Evolutionary conservation across 371 early-diverging fungal genomes (phyloP).

Genomic region (Zopfochytrium polystomum): DNA sequence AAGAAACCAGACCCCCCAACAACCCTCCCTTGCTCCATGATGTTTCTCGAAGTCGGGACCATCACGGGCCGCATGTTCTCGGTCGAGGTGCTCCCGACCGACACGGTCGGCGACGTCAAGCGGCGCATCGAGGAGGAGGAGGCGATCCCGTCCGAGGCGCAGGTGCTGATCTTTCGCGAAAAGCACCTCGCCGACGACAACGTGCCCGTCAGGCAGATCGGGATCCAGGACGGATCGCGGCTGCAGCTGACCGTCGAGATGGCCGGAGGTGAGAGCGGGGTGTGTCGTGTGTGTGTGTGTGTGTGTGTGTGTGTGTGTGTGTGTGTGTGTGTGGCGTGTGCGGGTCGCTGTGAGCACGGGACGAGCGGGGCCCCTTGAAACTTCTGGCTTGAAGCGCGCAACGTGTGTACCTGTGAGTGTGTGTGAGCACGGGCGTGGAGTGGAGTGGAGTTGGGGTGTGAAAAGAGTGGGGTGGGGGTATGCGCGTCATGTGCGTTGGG

Average conservation of each 20-base stretch:
- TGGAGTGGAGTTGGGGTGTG: no score
- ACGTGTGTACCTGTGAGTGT: no score
- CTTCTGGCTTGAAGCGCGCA: not conserved
- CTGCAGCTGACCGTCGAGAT: conserved; percentile 46
- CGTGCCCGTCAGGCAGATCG: conserved; percentile 25
- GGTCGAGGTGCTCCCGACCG: conserved; percentile 24
- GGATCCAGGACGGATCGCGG: conserved; percentile 34
- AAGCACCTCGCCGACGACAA: conserved; percentile 31
- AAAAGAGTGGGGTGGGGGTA: no score
- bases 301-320: not conserved
- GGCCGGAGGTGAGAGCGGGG: conserved; percentile 38
- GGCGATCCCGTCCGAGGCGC: conserved; percentile 36
- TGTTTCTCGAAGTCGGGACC: conserved; percentile 34
- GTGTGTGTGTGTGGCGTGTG: no score
- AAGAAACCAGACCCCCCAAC: no score
- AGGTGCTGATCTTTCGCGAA: conserved; percentile 43
- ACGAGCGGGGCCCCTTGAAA: not conserved
- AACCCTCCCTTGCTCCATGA: no score
- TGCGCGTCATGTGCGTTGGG: no score
- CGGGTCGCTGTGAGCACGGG: no score
- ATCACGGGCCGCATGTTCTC: conserved; percentile 38
- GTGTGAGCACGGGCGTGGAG: no score
- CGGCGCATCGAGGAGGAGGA: conserved; percentile 34
- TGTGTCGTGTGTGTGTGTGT: no score
- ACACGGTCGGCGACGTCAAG: conserved; percentile 44